phyloP scores from a whole-genome alignment of 495 filamentous ascomycete genomes.

The Neurospora africana region DNA sequence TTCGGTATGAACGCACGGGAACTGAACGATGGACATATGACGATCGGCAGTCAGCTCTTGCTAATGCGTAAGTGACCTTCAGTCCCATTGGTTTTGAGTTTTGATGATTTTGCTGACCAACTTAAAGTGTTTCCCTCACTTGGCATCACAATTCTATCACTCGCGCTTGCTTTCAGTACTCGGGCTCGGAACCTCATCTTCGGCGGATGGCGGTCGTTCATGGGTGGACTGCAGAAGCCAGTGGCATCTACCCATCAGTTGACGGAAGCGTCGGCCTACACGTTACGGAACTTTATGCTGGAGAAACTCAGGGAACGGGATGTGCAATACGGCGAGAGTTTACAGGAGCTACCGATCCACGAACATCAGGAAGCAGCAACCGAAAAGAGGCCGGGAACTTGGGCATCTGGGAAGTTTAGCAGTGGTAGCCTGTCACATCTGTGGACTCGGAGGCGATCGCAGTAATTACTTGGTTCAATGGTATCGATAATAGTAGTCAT shows the following conservation, averaged over 20 bases:
- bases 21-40: constrained; percentile 17
- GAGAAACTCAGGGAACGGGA: constrained; percentile 17
- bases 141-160: constrained; percentile 9
- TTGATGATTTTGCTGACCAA: not conserved
- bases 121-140: constrained; percentile 12
- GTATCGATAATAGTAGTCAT: not conserved
- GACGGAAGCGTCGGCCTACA: constrained; percentile 8
- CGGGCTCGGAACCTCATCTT: constrained; percentile 11
- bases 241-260: constrained; percentile 1
- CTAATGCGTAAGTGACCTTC: constrained; percentile 22
- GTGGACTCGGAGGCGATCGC: not conserved
- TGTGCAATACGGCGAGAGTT: not conserved
- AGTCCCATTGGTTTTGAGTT: no score
- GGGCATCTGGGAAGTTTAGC: not conserved
- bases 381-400: not conserved
- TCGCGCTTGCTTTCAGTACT: constrained; percentile 15
- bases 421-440: not conserved
- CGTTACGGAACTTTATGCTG: constrained; percentile 17
- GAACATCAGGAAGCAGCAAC: not conserved
- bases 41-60: constrained; percentile 17
- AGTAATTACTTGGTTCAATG: not conserved
- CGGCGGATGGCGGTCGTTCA: constrained; percentile 5
- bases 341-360: constrained; percentile 7
- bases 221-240: not conserved
- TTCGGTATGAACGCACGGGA: constrained; percentile 35